Conservation (phyloP, 345 rosid genomes). For the Hibiscus tridactylites region DNA sequence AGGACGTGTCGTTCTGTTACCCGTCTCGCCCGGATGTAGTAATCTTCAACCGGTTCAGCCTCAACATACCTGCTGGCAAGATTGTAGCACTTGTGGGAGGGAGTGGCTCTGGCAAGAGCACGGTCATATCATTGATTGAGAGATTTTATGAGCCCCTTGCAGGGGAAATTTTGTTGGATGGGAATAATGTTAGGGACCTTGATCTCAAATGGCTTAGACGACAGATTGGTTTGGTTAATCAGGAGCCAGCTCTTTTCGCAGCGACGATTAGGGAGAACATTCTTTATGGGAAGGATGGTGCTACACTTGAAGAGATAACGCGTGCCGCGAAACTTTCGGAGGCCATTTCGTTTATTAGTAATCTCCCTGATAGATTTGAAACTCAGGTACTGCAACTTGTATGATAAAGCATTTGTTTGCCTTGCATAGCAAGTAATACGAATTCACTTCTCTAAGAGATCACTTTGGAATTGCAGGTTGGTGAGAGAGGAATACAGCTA, state of each 20-base stretch:
- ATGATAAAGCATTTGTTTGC: background rate
- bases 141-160: constrained; percentile 80
- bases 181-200: constrained; percentile 47
- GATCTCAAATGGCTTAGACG: constrained; percentile 83
- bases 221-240: constrained; percentile 86
- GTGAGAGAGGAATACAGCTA: constrained; percentile 87
- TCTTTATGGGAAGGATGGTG: constrained; percentile 79
- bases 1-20: constrained; percentile 62
- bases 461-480: constrained; percentile 41
- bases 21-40: constrained; percentile 78
- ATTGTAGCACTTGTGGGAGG: constrained; percentile 91
- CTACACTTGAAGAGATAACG: constrained; percentile 55
- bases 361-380: constrained; percentile 87
- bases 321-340: constrained; percentile 86
- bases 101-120: constrained; percentile 97
- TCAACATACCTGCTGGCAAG: constrained; percentile 71
- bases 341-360: constrained; percentile 71
- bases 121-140: constrained; percentile 81
- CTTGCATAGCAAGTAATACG: too few species aligned
- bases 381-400: constrained; percentile 52
- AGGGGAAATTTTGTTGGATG: constrained; percentile 61
- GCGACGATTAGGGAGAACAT: constrained; percentile 78
- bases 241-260: constrained; percentile 92
- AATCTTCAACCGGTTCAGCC: constrained; percentile 51
- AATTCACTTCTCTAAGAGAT: too few species aligned